phyloP scores from a whole-genome alignment of 2,329 filamentous ascomycete genomes.

The Aspergillus cejpii region DNA sequence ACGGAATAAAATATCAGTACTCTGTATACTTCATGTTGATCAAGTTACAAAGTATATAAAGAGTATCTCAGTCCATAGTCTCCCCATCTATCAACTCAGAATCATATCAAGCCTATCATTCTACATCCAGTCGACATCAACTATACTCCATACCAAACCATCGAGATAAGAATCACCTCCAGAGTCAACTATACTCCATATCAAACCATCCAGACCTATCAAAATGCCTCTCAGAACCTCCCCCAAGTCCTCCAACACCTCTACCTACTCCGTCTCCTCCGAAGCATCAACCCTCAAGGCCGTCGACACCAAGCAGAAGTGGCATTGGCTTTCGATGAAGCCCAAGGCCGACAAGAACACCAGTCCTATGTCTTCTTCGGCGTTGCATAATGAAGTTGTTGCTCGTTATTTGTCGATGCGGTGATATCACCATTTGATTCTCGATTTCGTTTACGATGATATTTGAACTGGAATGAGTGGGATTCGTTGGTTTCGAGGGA shows the following conservation, averaged over 20 bases:
- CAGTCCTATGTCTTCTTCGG: conserved; percentile 1
- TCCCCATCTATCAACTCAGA: neutral
- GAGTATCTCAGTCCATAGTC: neutral
- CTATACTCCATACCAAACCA: no score
- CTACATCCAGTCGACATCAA: no score
- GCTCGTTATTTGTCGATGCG: conserved; percentile 21
- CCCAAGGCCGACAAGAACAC: conserved; percentile 9
- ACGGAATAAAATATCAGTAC: neutral
- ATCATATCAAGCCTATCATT: conserved; percentile 4
- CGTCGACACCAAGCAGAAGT: conserved; percentile 13
- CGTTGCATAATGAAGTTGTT: conserved; percentile 19
- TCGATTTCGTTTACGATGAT: neutral
- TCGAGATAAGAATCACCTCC: no score
- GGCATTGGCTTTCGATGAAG: conserved; percentile 17
- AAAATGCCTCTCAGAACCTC: conserved; percentile 2
- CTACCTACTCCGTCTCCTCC: conserved; percentile 21
- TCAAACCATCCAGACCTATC: neutral
- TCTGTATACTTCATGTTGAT: neutral
- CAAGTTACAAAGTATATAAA: conserved; percentile 2
- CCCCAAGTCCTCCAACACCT: conserved; percentile 14
- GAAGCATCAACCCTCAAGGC: conserved; percentile 22
- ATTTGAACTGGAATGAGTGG: no score
- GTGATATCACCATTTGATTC: conserved; percentile 5
- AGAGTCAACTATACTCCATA: no score
- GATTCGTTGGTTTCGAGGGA: no score